Percentiles rank a stretch among this genome's conserved stretches.
These are phyloP conservation scores for Phlegmacium glaucopus DNA, from an alignment of 768 basidiomycete genomes.

Conservation along the genomic window DNA sequence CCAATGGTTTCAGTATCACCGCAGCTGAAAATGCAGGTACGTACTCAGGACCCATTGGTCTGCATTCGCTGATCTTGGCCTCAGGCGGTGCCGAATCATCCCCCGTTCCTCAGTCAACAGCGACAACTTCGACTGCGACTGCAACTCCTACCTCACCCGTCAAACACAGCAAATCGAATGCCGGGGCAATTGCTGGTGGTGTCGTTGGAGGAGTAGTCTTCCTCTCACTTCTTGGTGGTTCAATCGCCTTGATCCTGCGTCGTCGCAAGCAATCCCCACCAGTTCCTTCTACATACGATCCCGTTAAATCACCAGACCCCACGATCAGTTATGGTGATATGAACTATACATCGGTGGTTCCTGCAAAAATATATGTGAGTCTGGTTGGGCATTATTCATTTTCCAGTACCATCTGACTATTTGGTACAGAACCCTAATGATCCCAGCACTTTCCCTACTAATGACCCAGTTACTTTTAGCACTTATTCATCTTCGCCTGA, in stretches of 20 bases:
- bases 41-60: constrained; percentile 1
- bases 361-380: constrained; percentile 33
- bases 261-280: constrained; percentile 15
- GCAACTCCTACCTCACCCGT: constrained; percentile 20
- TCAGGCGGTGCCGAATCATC: constrained; percentile 32
- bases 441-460: constrained; percentile 38
- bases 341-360: constrained; percentile 6
- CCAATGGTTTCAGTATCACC: constrained; percentile 30
- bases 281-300: constrained; percentile 18
- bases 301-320: constrained; percentile 7
- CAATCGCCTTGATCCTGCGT: constrained; percentile 25
- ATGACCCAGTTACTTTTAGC: constrained; percentile 7
- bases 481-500: constrained; percentile 13
- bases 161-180: constrained; percentile 10
- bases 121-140: constrained; percentile 9
- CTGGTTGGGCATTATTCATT: background rate
- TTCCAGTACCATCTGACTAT: background rate
- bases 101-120: too few relatives aligned
- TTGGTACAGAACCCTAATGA: constrained; percentile 33
- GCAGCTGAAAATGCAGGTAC: constrained; percentile 27
- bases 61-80: background rate
- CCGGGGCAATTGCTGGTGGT: constrained; percentile 57
- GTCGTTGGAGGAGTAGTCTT: constrained; percentile 52
- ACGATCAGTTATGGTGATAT: constrained; percentile 20
- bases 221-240: constrained; percentile 38